Percentiles rank a stretch among this genome's conserved stretches.
These are phyloP conservation scores for Globisporangium alternatum DNA, from an alignment of 352 stramenopile species.

Conservation along the genomic window DNA sequence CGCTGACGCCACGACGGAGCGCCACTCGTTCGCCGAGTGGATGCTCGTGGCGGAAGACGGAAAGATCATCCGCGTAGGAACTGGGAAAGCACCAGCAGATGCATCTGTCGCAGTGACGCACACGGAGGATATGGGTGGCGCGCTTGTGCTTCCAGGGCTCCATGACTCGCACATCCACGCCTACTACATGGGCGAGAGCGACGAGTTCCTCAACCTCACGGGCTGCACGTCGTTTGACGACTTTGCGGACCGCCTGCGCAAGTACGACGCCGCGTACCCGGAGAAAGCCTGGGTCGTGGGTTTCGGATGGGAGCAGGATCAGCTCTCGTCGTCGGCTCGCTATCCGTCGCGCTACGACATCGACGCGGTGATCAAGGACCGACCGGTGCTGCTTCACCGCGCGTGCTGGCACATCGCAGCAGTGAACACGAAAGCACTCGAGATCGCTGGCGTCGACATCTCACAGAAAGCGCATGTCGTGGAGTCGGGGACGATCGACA, in stretches of 20 bases:
- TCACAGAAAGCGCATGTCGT: slow-evolving; percentile 27
- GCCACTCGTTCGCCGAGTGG: slow-evolving; percentile 40
- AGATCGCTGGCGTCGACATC: slow-evolving; percentile 56
- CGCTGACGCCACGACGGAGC: slow-evolving; percentile 1
- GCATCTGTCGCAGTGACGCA: slow-evolving; percentile 10
- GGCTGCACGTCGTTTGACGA: slow-evolving; percentile 74
- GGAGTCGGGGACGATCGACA: slow-evolving; percentile 53
- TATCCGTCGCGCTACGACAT: slow-evolving; percentile 79
- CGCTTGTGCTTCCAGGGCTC: slow-evolving; percentile 80
- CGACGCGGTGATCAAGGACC: slow-evolving; percentile 63
- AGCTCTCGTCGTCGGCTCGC: slow-evolving; percentile 48
- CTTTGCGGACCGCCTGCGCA: slow-evolving; percentile 44
- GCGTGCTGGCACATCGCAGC: slow-evolving; percentile 88
- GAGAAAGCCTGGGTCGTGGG: slow-evolving; percentile 79
- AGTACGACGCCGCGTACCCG: slow-evolving; percentile 59
- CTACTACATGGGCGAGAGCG: slow-evolving; percentile 78
- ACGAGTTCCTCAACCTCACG: slow-evolving; percentile 80
- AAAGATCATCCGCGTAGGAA: slow-evolving; percentile 35
- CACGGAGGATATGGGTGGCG: slow-evolving; percentile 46
- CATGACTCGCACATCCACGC: slow-evolving; percentile 90
- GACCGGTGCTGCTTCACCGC: slow-evolving; percentile 83
- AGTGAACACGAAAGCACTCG: slow-evolving; percentile 83
- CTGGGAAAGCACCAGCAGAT: slow-evolving; percentile 11
- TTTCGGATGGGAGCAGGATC: slow-evolving; percentile 86
- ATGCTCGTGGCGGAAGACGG: slow-evolving; percentile 58